Percentiles rank a stretch among this genome's conserved stretches.
These are phyloP conservation scores for Gossypium bickii DNA, from an alignment of 345 rosid species.

Conservation along the genomic window DNA sequence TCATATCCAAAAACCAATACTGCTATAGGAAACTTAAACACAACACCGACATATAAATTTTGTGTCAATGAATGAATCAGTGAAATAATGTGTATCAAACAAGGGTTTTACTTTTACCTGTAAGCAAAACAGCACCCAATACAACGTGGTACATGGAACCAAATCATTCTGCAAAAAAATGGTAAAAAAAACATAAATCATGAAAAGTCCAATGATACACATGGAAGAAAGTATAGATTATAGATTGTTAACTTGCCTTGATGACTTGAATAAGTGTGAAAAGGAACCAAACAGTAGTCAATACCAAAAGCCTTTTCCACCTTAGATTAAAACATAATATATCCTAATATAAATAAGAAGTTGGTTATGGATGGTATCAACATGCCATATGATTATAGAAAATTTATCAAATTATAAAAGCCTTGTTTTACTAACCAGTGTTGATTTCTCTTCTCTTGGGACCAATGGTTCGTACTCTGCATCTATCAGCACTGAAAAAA, in stretches of 20 bases:
- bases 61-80: neutral
- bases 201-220: neutral
- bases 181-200: neutral
- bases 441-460: slow-evolving; percentile 64
- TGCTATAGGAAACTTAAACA: slow-evolving; percentile 63
- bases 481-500: slow-evolving; percentile 61
- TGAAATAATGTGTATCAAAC: neutral
- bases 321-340: slow-evolving; percentile 57
- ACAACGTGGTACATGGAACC: slow-evolving; percentile 58
- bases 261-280: slow-evolving; percentile 72
- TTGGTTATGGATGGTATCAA: neutral
- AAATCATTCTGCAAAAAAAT: slow-evolving; percentile 55
- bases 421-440: slow-evolving; percentile 36
- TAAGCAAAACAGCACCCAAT: slow-evolving; percentile 75
- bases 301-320: slow-evolving; percentile 56
- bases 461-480: slow-evolving; percentile 64
- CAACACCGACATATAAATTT: neutral
- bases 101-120: slow-evolving; percentile 46
- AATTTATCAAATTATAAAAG: neutral
- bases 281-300: slow-evolving; percentile 50
- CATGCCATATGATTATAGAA: neutral
- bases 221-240: too few relatives aligned
- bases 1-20: slow-evolving; percentile 59
- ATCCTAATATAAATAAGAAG: slow-evolving; percentile 37
- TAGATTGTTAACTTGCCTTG: slow-evolving; percentile 39